These are phyloP conservation scores for Phytophthora fragariae DNA, from an alignment of 352 stramenopile species.

Conservation along the genomic window DNA sequence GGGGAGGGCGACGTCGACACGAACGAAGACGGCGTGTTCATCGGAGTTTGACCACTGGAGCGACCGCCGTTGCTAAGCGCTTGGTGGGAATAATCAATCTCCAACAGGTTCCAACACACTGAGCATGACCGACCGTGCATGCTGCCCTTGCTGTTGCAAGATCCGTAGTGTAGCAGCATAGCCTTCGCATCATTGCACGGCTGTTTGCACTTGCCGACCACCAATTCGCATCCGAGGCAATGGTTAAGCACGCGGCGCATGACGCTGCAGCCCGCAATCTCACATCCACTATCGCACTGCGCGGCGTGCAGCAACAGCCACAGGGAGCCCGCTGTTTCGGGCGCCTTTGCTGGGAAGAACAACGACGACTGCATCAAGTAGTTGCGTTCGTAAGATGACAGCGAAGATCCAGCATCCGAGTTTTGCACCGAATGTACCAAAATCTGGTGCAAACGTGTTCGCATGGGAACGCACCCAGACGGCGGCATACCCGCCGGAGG, in stretches of 20 bases:
- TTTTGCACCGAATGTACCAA: conserved; percentile 54
- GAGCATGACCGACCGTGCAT: conserved; percentile 55
- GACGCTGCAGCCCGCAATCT: conserved; percentile 67
- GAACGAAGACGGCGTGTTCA: conserved; percentile 31
- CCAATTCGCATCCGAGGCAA: conserved; percentile 64
- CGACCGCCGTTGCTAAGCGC: conserved; percentile 38
- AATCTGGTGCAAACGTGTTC: conserved; percentile 53
- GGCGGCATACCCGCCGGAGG: conserved; percentile 34
- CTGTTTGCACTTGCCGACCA: conserved; percentile 70
- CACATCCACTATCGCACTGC: conserved; percentile 55
- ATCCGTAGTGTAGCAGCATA: conserved; percentile 77
- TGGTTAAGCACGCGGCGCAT: conserved; percentile 78
- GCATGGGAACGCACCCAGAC: conserved; percentile 43
- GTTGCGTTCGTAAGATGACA: conserved; percentile 57
- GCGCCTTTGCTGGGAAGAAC: conserved; percentile 57
- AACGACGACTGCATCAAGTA: conserved; percentile 66
- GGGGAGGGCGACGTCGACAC: conserved; percentile 32
- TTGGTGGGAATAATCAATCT: conserved; percentile 78
- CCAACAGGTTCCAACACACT: conserved; percentile 68
- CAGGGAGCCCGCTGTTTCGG: conserved; percentile 71
- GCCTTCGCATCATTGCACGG: conserved; percentile 82
- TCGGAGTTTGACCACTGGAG: conserved; percentile 22
- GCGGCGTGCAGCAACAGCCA: conserved; percentile 72
- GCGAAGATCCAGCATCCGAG: conserved; percentile 48
- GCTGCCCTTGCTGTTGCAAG: conserved; percentile 55